Evolutionary conservation across 371 early-diverging fungal species (phyloP).

Genomic region (Neoconidiobolus thromboides): DNA sequence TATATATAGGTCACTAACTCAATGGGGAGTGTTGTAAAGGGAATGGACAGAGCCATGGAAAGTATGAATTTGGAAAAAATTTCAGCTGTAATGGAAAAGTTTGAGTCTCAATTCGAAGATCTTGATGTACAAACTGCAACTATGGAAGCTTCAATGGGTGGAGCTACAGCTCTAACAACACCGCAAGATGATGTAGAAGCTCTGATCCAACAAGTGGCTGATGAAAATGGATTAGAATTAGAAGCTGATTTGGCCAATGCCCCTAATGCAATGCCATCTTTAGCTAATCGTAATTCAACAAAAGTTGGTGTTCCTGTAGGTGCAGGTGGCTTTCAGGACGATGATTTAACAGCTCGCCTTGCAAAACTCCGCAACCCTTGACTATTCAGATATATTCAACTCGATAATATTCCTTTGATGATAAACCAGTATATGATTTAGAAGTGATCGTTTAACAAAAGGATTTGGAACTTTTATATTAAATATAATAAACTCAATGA

Average conservation of each 20-base stretch:
- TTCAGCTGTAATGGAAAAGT: constrained; percentile 83
- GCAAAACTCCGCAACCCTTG: constrained; percentile 34
- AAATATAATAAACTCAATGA: too few species aligned
- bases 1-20: constrained; percentile 28
- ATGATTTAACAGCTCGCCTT: constrained; percentile 44
- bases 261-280: constrained; percentile 10
- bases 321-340: constrained; percentile 26
- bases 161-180: constrained; percentile 66
- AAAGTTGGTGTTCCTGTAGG: constrained; percentile 8
- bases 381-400: background rate
- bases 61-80: constrained; percentile 87
- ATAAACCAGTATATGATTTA: too few species aligned
- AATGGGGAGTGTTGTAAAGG: constrained; percentile 74
- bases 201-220: constrained; percentile 84
- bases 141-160: constrained; percentile 80
- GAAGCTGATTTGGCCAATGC: constrained; percentile 32
- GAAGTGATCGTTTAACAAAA: too few species aligned
- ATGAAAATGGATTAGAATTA: constrained; percentile 78
- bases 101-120: constrained; percentile 84
- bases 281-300: constrained; percentile 9
- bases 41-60: constrained; percentile 80
- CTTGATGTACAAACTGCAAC: constrained; percentile 80
- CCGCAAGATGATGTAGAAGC: constrained; percentile 83
- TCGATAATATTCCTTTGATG: too few species aligned
- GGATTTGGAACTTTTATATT: too few species aligned